Evolutionary conservation across 148 eudicot species (phyloP), one percentile per base, ranked within the genome.

Genomic region (Vaccinium myrtillus): DNA sequence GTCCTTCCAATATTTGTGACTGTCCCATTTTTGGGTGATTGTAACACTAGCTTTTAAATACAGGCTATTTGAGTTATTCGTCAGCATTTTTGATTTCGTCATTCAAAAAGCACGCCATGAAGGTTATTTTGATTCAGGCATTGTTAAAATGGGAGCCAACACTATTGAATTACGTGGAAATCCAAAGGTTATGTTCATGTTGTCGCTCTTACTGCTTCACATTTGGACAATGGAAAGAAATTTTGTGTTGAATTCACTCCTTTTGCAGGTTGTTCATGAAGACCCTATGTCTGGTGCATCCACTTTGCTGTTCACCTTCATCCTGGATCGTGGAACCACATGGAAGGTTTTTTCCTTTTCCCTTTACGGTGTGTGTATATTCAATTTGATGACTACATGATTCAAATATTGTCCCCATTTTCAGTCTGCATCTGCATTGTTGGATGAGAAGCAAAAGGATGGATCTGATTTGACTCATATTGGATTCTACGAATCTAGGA

Each of bases 211-310:
- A 69, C 43, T 69, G 71, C 71, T 13, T 16, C 55, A 32, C 21
- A 36, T 77, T 84, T 75, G 32, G 14, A 48, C 18, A 74, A 61
- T 73, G 43, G 49, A 53, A 53, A 23, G 5, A 23, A 23, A 23
- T 65, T 65, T 65, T 55, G 27, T 55, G 16, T 85, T 46, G 61
- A 58, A 69, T 53, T n/a, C 9, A 36, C 14, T 75, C 19, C 74
- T 83, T 69, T 59, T 87, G 87, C 97, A 97, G 99, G 95, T 93
- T 84, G 99, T 97, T 59, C 91, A 91, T 86, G 91, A 93, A 61
- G 99, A 97, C 86, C 91, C 86, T 58, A 85, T 92, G 93, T 97
- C 98, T 85, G 98, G 98, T 83, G 98, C 99, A n/a, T 87, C 99
- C 76, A 95, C 99, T 78, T 89, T 95, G 53, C 86, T 97, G 77